Base-by-base conservation (phyloP, 2,329 filamentous ascomycete genomes). In the Alternaria sp. region DNA sequence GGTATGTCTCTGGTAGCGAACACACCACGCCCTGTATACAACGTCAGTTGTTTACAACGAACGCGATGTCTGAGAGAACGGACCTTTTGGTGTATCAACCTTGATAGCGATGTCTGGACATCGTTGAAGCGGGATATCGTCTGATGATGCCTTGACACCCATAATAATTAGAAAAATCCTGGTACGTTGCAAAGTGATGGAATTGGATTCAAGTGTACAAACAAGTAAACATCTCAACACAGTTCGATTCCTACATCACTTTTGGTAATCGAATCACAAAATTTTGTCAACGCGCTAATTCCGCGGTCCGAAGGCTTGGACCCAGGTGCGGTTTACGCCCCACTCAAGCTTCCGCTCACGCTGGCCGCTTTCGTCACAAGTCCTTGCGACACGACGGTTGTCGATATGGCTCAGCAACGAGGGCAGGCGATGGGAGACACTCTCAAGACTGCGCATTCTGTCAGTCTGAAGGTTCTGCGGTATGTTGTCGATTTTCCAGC, bases 401-500 rank as follows among this genome's bases (percentile, higher is more conserved):
- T 59, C 41, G 54, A 57, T 57, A 79, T 80, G 78, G 75, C 78
- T 51, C 78, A 79, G 62, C 74, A 78, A 53, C 76, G 79, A 49
- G 73, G 73, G 20, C 75, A 76, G 49, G 79, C 78, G 7, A 70
- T 72, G 61, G 76, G 76, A 12, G 77, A 81, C 26, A 72, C 73
- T 46, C 63, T 79, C 44, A 79, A 78, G 61, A 75, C 75, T 5
- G 92, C 94, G 0, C 95, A 98, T 78, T 88, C 90, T 16, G 84
- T 92, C 64, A 94, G 96, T 63, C 82, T 98, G 48, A 95, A 96
- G 80, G 88, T 91, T 16, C 81, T 98, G 54, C 83, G 97, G 57
- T 97, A 91, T 89, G 32, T 52, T 22, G n/a, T 7, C 42, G 32
- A 20, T 30, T 32, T 34, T 34, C 12, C 11, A 18, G 18, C 20